Conservation (phyloP, 2,329 filamentous ascomycete species). For the Aspergillus pseudoglaucus region DNA sequence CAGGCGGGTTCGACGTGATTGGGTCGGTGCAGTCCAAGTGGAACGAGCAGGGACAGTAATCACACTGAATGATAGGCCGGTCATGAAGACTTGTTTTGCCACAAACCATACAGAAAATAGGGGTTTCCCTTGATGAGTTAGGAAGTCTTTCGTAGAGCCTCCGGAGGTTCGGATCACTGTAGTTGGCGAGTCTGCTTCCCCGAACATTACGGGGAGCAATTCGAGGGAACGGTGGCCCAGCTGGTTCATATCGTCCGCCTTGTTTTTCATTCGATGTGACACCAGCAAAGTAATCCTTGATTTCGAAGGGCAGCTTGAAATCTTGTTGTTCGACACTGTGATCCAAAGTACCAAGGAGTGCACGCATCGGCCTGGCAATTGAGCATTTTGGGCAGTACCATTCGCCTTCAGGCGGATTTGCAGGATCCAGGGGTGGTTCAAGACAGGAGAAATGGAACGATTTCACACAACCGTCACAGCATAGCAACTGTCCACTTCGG, state of each 20-base stretch:
- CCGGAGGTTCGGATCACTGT: conserved; percentile 27
- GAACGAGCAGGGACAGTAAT: conserved; percentile 74
- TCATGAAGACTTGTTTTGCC: conserved; percentile 56
- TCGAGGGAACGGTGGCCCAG: conserved; percentile 32
- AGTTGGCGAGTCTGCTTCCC: conserved; percentile 14
- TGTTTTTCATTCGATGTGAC: conserved; percentile 58
- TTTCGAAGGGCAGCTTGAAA: conserved; percentile 62
- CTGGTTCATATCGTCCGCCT: conserved; percentile 75
- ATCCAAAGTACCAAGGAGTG: conserved; percentile 59
- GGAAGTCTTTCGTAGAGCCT: conserved; percentile 56
- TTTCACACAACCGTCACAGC: conserved; percentile 85
- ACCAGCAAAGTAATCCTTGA: conserved; percentile 72
- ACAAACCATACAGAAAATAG: conserved; percentile 73
- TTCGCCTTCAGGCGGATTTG: conserved; percentile 58
- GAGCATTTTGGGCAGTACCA: conserved; percentile 71
- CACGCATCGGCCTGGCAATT: conserved; percentile 54
- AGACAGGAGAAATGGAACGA: conserved; percentile 88
- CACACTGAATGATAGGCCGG: conserved; percentile 78
- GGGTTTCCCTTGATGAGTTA: conserved; percentile 34
- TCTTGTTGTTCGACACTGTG: conserved; percentile 60
- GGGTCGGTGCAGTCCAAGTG: conserved; percentile 89
- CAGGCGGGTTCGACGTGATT: conserved; percentile 71
- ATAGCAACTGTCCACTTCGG: conserved; percentile 76
- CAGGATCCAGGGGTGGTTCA: conserved; percentile 66
- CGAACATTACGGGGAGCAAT: conserved; percentile 15